Evolutionary conservation across 73 alveolate genomes (phyloP).

Genomic region (Tetrahymena malaccensis): DNA sequence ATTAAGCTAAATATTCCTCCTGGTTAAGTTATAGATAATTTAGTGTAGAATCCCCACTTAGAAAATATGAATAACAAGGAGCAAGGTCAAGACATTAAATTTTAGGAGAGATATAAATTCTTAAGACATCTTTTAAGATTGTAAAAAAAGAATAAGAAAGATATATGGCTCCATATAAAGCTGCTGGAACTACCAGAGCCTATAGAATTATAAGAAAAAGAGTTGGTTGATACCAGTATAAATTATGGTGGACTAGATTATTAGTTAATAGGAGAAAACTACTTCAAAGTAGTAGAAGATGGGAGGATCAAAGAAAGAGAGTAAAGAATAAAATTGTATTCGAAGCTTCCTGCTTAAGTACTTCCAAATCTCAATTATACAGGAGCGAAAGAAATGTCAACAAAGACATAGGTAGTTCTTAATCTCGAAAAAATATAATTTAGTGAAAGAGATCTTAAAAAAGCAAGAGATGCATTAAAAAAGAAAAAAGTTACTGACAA

Average conservation of each 20-base stretch:
- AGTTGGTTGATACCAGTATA: slow-evolving; percentile 10
- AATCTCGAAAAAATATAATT: not conserved
- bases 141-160: slow-evolving; percentile 9
- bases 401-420: not conserved
- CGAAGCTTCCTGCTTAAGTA: slow-evolving; percentile 6
- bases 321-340: slow-evolving; percentile 11
- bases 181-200: slow-evolving; percentile 42
- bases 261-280: slow-evolving; percentile 17
- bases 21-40: not conserved
- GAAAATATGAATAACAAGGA: slow-evolving; percentile 35
- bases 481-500: not conserved
- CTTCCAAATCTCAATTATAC: slow-evolving; percentile 27
- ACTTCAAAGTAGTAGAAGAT: slow-evolving; percentile 9
- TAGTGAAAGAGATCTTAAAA: not conserved
- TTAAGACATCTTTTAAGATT: slow-evolving; percentile 10
- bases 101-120: slow-evolving; percentile 28
- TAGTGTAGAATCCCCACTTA: slow-evolving; percentile 1
- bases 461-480: not conserved
- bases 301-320: slow-evolving; percentile 1
- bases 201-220: slow-evolving; percentile 5
- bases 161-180: slow-evolving; percentile 13
- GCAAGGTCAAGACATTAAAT: slow-evolving; percentile 12
- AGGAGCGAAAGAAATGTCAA: slow-evolving; percentile 5
- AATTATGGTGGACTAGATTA: slow-evolving; percentile 37
- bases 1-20: not conserved